Percentiles rank a stretch among this genome's conserved stretches.
These are phyloP conservation scores for Sporothrix protearum DNA, from an alignment of 2,329 filamentous ascomycete genomes.

Conservation along the genomic window DNA sequence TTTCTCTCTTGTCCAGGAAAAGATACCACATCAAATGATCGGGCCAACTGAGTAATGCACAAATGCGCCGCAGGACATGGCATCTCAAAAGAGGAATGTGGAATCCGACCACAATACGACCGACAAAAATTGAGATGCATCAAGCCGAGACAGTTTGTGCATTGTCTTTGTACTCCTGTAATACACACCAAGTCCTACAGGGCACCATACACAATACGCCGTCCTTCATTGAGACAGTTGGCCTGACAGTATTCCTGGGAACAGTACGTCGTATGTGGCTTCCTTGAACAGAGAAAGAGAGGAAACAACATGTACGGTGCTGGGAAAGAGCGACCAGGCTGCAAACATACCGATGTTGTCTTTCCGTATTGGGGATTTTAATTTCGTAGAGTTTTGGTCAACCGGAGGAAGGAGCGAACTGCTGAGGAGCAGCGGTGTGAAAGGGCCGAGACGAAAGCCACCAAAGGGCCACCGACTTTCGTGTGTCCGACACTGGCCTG, in stretches of 20 bases:
- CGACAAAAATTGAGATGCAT: too few species aligned
- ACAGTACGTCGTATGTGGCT: not conserved
- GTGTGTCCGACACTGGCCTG: not conserved
- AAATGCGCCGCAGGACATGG: not conserved
- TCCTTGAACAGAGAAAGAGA: not conserved
- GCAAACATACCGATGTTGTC: not conserved
- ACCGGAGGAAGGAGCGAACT: not conserved
- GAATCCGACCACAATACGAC: not conserved
- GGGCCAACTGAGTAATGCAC: not conserved
- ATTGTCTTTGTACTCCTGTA: not conserved
- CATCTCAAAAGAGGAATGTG: not conserved
- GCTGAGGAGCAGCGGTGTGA: slow-evolving; percentile 13
- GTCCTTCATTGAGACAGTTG: not conserved
- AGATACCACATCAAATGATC: too few species aligned
- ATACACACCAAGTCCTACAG: not conserved
- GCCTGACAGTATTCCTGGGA: not conserved
- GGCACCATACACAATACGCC: not conserved
- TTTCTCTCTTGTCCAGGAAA: not conserved
- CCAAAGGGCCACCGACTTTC: not conserved
- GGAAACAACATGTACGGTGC: not conserved
- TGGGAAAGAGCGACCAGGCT: not conserved
- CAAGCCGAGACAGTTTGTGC: not conserved
- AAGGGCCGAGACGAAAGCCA: slow-evolving; percentile 6
- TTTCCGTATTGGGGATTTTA: not conserved
- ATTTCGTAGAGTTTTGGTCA: not conserved